A percentile compares a stretch with the other conserved stretches of the same genome.
These are phyloP conservation scores for Exophiala oligosperma DNA, from an alignment of 2,329 filamentous ascomycete species.

Conservation along the genomic window DNA sequence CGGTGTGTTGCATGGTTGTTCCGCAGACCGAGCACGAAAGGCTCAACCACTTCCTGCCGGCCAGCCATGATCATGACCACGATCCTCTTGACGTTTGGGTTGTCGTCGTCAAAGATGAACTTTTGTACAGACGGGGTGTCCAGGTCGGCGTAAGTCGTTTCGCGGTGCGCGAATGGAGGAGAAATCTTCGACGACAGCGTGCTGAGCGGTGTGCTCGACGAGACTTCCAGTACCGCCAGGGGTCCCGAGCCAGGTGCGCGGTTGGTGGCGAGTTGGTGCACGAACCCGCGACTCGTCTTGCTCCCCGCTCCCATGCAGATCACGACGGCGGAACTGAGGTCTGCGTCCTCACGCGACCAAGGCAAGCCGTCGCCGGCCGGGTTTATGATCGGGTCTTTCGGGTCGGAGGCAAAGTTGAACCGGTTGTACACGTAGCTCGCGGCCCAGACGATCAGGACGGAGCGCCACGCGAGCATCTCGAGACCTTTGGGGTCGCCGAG, in stretches of 20 bases:
- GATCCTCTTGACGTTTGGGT: background rate
- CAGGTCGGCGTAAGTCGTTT: constrained; percentile 4
- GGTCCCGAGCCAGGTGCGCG: constrained; percentile 19
- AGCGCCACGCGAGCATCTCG: constrained; percentile 22
- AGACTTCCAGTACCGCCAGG: constrained; percentile 27
- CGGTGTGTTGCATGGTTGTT: background rate
- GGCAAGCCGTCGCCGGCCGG: constrained; percentile 13
- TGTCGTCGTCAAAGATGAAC: background rate
- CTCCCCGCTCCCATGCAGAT: constrained; percentile 32
- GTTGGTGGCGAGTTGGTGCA: constrained; percentile 28
- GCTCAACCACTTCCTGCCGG: background rate
- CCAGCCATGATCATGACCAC: constrained; percentile 10
- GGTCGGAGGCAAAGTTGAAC: constrained; percentile 35
- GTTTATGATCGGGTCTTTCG: constrained; percentile 19
- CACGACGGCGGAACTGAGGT: constrained; percentile 39
- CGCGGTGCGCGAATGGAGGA: background rate
- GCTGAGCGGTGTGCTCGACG: constrained; percentile 15
- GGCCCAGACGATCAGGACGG: constrained; percentile 32
- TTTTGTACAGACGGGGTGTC: background rate
- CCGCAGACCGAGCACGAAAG: background rate
- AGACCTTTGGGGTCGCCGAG: constrained; percentile 20
- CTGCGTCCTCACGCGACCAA: constrained; percentile 36
- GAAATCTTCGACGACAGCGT: no score
- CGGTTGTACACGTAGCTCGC: constrained; percentile 35
- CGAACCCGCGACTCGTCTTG: constrained; percentile 32